A percentile compares a stretch with the other conserved stretches of the same genome.
Evolutionary conservation across 208 protist species (phyloP).

Genomic region (Herpetomonas tarakana): DNA sequence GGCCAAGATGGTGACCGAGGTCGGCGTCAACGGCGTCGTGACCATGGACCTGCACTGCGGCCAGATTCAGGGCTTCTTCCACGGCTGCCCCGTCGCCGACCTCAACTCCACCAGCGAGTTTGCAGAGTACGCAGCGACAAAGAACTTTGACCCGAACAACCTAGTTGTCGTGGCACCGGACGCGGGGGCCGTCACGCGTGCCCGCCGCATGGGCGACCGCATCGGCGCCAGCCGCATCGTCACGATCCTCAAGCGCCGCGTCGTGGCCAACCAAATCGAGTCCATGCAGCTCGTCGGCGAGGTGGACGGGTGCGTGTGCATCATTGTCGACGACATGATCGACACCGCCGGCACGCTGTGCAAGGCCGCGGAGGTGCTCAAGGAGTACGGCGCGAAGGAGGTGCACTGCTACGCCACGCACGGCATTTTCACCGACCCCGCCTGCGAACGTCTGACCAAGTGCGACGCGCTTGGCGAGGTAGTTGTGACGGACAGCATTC

Average conservation of each 20-base stretch:
- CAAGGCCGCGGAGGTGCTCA: conserved; percentile 94
- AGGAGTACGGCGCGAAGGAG: conserved; percentile 90
- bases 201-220: conserved; percentile 78
- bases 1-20: conserved; percentile 90
- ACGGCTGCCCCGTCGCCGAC: conserved; percentile 92
- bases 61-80: conserved; percentile 96
- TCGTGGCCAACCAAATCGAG: conserved; percentile 91
- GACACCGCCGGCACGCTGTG: conserved; percentile 96
- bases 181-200: conserved; percentile 94
- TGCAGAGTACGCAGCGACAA: conserved; percentile 75
- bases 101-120: conserved; percentile 87
- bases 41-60: conserved; percentile 94
- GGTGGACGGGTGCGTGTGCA: conserved; percentile 91
- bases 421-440: conserved; percentile 93
- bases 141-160: conserved; percentile 65
- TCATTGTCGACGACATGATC: conserved; percentile 98
- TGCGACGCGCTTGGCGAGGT: conserved; percentile 88
- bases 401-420: conserved; percentile 94
- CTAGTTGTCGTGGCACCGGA: conserved; percentile 95
- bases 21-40: conserved; percentile 91
- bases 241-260: conserved; percentile 94
- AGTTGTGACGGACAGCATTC: conserved; percentile 93
- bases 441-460: conserved; percentile 89
- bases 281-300: conserved; percentile 95
- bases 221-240: conserved; percentile 88